Evolutionary conservation across 345 rosid genomes (phyloP).

Genomic region (Lenwebbia sp.): DNA sequence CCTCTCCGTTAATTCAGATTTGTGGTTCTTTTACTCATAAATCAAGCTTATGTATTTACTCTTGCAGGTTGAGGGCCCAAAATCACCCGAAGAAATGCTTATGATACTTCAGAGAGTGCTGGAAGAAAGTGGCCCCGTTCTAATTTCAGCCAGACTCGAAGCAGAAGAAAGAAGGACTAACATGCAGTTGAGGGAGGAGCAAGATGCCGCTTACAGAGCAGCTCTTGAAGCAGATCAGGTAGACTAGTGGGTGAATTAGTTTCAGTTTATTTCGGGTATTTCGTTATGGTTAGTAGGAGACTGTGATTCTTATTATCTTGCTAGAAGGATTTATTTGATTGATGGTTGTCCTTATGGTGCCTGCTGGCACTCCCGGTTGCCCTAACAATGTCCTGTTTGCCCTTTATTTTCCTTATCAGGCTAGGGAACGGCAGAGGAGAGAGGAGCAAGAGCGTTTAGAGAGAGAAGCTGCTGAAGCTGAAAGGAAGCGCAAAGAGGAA

Average conservation of each 20-base stretch:
- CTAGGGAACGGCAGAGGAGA: slow-evolving; percentile 56
- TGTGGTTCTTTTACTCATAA: background rate
- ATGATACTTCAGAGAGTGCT: slow-evolving; percentile 63
- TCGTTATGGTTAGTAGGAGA: background rate
- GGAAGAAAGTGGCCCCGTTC: slow-evolving; percentile 92
- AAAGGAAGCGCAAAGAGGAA: slow-evolving; percentile 76
- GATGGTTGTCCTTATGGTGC: background rate
- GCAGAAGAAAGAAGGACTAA: slow-evolving; percentile 90
- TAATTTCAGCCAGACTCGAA: slow-evolving; percentile 78
- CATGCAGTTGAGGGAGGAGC: slow-evolving; percentile 86
- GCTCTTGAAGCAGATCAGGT: slow-evolving; percentile 99
- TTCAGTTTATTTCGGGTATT: background rate
- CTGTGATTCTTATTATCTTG: background rate
- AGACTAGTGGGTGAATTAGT: slow-evolving; percentile 1
- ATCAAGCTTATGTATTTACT: background rate
- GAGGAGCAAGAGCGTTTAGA: slow-evolving; percentile 80
- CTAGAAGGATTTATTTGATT: background rate
- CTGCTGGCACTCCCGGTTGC: background rate
- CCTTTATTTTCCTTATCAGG: background rate
- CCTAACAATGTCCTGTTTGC: background rate
- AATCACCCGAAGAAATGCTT: slow-evolving; percentile 76
- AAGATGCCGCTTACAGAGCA: slow-evolving; percentile 93
- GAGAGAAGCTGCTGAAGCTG: slow-evolving; percentile 94
- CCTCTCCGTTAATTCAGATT: background rate
- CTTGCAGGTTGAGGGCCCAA: slow-evolving; percentile 86